Evolutionary conservation across 2,329 filamentous ascomycete species (phyloP), one percentile per base, ranked within the genome.

Genomic region (Dothideomycetes sp.): DNA sequence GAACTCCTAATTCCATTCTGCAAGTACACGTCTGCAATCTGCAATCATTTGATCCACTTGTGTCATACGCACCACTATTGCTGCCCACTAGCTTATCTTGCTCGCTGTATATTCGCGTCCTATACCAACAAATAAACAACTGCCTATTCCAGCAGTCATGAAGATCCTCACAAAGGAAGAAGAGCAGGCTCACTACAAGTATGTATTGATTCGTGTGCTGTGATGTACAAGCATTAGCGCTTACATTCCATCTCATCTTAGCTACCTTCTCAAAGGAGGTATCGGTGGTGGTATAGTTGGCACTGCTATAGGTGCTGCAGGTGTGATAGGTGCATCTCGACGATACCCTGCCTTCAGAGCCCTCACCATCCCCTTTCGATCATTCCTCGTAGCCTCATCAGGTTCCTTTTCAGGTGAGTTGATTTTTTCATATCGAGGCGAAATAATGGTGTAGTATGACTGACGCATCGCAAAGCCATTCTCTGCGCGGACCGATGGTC

Each of bases 121-220:
- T n/a, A n/a, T n/a, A n/a, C n/a, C n/a, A n/a, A 27, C 22, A 27
- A 27, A 27, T 27, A 27, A 7, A 27, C 12, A 27, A 27, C 22
- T 7, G 7, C 22, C 7, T 27, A 27, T 27, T 16, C n/a, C n/a
- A n/a, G n/a, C n/a, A n/a, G n/a, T 9, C 7, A 34, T 34, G 32
- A 34, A 34, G 32, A 10, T 34, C 16, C 11, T 34, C 12, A 34
- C 32, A 11, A 12, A 12, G 5, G 12, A 34, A 16, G 12, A 34
- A 18, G 32, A 34, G 16, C n/a, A 34, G 8, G 32, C n/a, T 7
- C 32, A 34, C 32, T 34, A 34, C 32, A 9, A n/a, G 32, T 34
- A 18, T 9, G 32, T 10, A 18, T 16, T 17, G 9, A 7, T 10
- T 16, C 8, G 9, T 16, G 14, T 16, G 8, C 8, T 12, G 8